phyloP scores from a whole-genome alignment of 169 alveolate genomes.

The Plasmodium reichenowi region DNA sequence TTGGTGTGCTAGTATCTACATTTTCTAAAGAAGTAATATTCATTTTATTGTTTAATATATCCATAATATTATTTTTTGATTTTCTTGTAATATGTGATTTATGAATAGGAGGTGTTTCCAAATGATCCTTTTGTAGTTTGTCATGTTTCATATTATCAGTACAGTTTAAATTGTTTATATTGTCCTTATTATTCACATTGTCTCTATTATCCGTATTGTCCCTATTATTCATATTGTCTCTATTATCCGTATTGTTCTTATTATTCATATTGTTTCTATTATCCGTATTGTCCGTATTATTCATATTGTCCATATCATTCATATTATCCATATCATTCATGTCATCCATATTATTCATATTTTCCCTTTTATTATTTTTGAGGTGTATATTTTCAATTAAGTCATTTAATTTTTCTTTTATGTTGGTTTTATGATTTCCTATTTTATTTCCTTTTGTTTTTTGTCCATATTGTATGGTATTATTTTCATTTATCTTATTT shows the following conservation, averaged over 20 bases:
- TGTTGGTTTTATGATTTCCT: conserved; percentile 24
- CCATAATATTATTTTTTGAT: conserved; percentile 34
- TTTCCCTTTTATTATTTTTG: conserved; percentile 6
- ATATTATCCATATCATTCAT: neutral
- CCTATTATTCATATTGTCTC: neutral
- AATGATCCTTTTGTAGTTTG: no score
- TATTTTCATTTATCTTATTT: conserved; percentile 10
- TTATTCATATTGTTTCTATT: neutral
- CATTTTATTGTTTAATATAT: conserved; percentile 30
- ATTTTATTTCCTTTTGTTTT: conserved; percentile 19
- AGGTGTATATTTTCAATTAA: conserved; percentile 20
- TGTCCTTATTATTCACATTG: neutral
- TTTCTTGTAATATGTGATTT: neutral
- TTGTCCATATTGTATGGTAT: conserved; percentile 11
- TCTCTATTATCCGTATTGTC: neutral
- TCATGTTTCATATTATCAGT: no score
- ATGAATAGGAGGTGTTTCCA: no score
- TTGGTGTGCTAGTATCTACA: conserved; percentile 33
- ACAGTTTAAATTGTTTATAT: neutral
- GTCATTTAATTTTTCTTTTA: conserved; percentile 30
- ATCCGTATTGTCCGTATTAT: neutral
- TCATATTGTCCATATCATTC: neutral
- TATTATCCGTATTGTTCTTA: neutral
- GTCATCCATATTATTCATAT: neutral
- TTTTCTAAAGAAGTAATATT: conserved; percentile 29